Conservation (phyloP, 345 rosid species). For the Syzygium grande region DNA sequence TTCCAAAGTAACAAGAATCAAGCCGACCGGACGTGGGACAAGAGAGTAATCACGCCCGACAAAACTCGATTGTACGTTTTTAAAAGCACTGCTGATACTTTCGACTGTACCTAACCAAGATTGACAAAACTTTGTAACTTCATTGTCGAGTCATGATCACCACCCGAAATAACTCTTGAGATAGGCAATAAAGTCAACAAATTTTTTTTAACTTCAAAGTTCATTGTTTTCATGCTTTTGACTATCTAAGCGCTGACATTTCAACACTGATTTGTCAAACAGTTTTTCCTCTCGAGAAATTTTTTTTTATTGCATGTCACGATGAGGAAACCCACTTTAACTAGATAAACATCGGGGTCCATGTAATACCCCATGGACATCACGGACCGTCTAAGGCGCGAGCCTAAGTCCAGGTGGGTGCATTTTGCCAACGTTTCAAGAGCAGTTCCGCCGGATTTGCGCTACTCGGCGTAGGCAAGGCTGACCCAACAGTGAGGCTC, state of each 20-base stretch:
- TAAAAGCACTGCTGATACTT: background rate
- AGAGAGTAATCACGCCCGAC: rapidly evolving
- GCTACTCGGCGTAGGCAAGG: no score
- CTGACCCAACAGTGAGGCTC: no score
- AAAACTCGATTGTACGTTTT: background rate
- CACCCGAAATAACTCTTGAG: background rate
- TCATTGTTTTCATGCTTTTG: background rate
- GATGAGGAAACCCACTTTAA: background rate
- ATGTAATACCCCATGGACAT: background rate
- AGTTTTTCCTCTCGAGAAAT: background rate
- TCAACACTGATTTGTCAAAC: rapidly evolving
- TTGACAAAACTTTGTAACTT: rapidly evolving
- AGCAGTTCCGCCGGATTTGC: no score
- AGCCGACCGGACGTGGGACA: background rate
- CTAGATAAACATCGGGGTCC: background rate
- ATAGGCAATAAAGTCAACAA: background rate
- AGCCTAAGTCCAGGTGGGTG: no score
- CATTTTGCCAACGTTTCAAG: no score
- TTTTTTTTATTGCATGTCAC: background rate
- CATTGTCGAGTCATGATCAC: background rate
- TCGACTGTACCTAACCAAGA: background rate
- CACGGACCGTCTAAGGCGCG: no score
- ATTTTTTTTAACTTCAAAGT: background rate
- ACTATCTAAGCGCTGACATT: background rate
- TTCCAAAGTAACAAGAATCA: background rate